Evolutionary conservation across 225 moss, liverwort and hornwort species (phyloP).

Genomic region (Physcomitrellopsis africana): DNA sequence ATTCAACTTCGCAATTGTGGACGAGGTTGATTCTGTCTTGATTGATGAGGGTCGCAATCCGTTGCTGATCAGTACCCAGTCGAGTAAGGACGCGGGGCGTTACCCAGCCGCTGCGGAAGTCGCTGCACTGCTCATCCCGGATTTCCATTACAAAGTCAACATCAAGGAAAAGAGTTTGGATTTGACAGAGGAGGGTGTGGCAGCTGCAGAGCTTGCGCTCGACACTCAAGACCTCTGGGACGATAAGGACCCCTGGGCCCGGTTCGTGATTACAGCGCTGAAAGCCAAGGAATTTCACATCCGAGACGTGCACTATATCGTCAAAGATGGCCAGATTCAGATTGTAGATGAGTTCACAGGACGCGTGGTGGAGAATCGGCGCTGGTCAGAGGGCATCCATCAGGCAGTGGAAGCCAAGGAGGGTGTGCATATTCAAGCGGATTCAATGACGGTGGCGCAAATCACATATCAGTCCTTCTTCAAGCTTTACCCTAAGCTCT

Average conservation of each 20-base stretch:
- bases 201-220: slow-evolving; percentile 94
- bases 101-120: slow-evolving; percentile 97
- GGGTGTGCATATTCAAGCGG: slow-evolving; percentile 86
- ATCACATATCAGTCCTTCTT: slow-evolving; percentile 99
- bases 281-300: slow-evolving; percentile 98
- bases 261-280: slow-evolving; percentile 93
- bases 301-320: slow-evolving; percentile 96
- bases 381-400: slow-evolving; percentile 99
- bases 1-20: slow-evolving; percentile 96
- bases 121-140: slow-evolving; percentile 70
- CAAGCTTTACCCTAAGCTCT: slow-evolving; percentile 94
- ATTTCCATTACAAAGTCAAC: slow-evolving; percentile 89
- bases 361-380: slow-evolving; percentile 95
- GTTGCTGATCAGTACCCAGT: slow-evolving; percentile 95
- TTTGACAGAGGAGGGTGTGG: slow-evolving; percentile 95
- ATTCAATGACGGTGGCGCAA: slow-evolving; percentile 95
- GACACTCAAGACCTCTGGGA: slow-evolving; percentile 97
- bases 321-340: slow-evolving; percentile 90
- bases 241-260: slow-evolving; percentile 97
- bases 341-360: slow-evolving; percentile 99
- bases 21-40: slow-evolving; percentile 97
- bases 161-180: slow-evolving; percentile 96
- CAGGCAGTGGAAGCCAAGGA: slow-evolving; percentile 99
- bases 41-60: slow-evolving; percentile 99
- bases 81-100: slow-evolving; percentile 93